Evolutionary conservation across 495 filamentous ascomycete species (phyloP).

Genomic region (Neurospora cerealis): DNA sequence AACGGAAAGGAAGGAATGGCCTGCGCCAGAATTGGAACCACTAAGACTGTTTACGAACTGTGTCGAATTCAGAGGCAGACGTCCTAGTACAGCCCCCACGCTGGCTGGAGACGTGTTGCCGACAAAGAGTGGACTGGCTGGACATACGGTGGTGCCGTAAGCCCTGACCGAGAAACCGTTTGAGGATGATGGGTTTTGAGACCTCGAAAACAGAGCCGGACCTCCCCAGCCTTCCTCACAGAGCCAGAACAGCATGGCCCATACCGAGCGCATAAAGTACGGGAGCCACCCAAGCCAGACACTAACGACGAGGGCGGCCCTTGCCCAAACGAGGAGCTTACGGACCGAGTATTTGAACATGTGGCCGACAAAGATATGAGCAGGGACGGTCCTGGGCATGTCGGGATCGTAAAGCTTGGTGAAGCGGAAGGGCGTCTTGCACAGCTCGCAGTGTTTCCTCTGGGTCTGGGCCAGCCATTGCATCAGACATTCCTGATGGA

Average conservation of each 20-base stretch:
- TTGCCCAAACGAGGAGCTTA: conserved; percentile 63
- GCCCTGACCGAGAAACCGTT: conserved; percentile 6
- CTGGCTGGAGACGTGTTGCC: conserved; percentile 25
- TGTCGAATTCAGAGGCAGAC: conserved; percentile 16
- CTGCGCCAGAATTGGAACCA: conserved; percentile 11
- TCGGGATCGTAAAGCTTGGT: conserved; percentile 91
- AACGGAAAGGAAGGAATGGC: conserved; percentile 18
- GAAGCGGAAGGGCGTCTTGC: conserved; percentile 95
- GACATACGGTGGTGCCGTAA: conserved; percentile 24
- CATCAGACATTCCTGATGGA: conserved; percentile 95
- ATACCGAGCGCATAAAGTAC: conserved; percentile 82
- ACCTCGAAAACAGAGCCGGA: neutral
- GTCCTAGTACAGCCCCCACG: conserved; percentile 19
- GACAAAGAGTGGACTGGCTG: conserved; percentile 35
- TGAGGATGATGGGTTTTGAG: neutral
- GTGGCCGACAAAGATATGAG: conserved; percentile 67
- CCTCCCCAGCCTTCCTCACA: conserved; percentile 81
- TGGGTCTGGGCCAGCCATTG: conserved; percentile 97
- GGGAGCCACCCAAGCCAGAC: conserved; percentile 87
- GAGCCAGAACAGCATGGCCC: conserved; percentile 89
- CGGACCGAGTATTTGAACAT: conserved; percentile 59
- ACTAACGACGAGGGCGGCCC: conserved; percentile 66
- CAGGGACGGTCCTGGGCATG: conserved; percentile 78
- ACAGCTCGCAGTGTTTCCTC: conserved; percentile 98
- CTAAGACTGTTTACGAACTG: conserved; percentile 16